Conservation (phyloP, 768 basidiomycete genomes). For the button mushroom (Agaricus bisporus) region DNA sequence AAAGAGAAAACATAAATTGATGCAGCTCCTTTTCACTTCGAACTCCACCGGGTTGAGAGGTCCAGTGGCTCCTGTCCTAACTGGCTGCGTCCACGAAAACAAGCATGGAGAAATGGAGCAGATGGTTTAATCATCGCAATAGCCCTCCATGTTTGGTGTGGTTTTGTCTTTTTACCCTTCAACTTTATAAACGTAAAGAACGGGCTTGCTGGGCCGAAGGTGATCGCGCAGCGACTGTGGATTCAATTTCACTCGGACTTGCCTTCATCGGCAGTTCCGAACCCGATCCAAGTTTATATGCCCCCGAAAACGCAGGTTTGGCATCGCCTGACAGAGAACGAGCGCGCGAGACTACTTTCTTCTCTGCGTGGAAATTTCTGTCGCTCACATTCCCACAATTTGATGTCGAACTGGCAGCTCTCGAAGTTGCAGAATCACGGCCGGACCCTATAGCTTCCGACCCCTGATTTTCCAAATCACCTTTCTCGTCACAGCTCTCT, state of each 20-base stretch:
- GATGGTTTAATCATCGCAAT: not conserved
- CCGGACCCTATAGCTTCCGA: not conserved
- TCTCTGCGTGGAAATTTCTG: not conserved
- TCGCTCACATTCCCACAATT: not conserved
- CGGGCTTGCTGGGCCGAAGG: not conserved
- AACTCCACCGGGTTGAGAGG: not conserved
- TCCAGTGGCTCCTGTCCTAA: not conserved
- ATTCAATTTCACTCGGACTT: not conserved
- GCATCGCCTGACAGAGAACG: conserved; percentile 5
- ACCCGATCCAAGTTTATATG: not conserved
- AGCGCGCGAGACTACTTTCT: conserved; percentile 1
- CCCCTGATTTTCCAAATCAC: not conserved
- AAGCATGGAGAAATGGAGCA: not conserved
- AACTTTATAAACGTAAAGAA: not conserved
- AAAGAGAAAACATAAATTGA: not conserved
- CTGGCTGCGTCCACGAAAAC: not conserved
- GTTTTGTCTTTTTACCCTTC: not conserved
- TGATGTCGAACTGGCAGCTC: not conserved
- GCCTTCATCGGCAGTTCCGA: conserved; percentile 1
- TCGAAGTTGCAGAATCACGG: not conserved
- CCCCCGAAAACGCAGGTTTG: conserved; percentile 1
- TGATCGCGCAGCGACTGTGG: not conserved
- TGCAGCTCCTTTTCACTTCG: not conserved
- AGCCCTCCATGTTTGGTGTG: not conserved
- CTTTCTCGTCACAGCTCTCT: conserved; percentile 8